A percentile compares a stretch with the other conserved stretches of the same genome.
Evolutionary conservation across 139 green algal genomes (phyloP).

Genomic region (Micractinium sp.): DNA sequence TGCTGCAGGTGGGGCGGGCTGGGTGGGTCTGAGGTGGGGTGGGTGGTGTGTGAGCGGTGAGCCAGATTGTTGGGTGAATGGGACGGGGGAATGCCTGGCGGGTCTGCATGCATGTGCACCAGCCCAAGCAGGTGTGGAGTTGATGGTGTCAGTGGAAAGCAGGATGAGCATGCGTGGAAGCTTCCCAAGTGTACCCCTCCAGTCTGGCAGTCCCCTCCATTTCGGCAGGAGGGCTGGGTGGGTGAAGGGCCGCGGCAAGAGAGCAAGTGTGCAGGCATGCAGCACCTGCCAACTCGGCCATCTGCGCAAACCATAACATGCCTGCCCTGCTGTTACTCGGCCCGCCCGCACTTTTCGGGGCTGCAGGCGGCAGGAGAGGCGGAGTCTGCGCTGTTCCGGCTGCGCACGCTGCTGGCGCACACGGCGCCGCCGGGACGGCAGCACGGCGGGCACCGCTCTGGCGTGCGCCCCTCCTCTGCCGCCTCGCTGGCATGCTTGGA

Average conservation of each 20-base stretch:
- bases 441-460: not conserved
- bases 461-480: not conserved
- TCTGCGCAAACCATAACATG: no score
- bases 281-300: no score
- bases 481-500: conserved; percentile 30
- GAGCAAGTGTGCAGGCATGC: no score
- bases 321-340: not conserved
- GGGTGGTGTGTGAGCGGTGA: no score
- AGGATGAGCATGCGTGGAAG: no score
- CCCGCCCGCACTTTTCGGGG: not conserved
- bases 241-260: no score
- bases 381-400: conserved; percentile 40
- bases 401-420: conserved; percentile 35
- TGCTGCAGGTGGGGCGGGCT: conserved; percentile 39
- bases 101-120: no score
- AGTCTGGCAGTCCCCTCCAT: no score
- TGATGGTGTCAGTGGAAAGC: no score
- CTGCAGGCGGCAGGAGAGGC: conserved; percentile 58
- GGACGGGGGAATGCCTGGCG: not conserved
- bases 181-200: no score
- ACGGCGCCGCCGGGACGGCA: conserved; percentile 11
- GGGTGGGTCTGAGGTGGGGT: not conserved
- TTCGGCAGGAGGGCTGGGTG: no score
- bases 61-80: not conserved
- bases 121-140: not conserved